Conservation (phyloP, 2,329 filamentous ascomycete genomes). For the Davidsoniella eucalypti region DNA sequence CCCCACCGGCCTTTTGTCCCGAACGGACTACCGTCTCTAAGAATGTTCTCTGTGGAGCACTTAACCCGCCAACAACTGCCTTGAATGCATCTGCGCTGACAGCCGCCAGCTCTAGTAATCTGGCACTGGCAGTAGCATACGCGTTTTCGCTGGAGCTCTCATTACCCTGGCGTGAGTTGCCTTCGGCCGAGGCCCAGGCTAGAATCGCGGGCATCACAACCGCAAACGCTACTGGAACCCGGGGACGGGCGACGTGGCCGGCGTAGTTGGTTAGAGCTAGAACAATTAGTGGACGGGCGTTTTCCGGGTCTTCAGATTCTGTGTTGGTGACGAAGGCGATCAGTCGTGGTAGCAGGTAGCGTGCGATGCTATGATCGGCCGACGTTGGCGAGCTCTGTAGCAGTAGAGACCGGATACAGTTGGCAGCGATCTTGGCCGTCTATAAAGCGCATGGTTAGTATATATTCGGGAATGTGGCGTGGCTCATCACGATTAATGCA, state of each 20-base stretch:
- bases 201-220: slow-evolving; percentile 66
- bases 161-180: not conserved
- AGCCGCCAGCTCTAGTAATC: slow-evolving; percentile 67
- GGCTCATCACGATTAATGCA: slow-evolving; percentile 15
- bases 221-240: slow-evolving; percentile 47
- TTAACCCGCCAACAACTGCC: slow-evolving; percentile 55
- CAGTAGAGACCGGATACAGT: slow-evolving; percentile 74
- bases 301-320: slow-evolving; percentile 63
- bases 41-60: slow-evolving; percentile 51
- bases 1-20: slow-evolving; percentile 27
- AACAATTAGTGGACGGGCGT: slow-evolving; percentile 51
- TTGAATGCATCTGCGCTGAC: slow-evolving; percentile 59
- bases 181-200: slow-evolving; percentile 48
- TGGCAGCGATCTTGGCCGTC: slow-evolving; percentile 78
- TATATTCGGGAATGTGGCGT: not conserved
- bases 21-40: slow-evolving; percentile 70
- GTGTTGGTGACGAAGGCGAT: slow-evolving; percentile 57
- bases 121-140: slow-evolving; percentile 57
- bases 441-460: slow-evolving; percentile 20
- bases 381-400: slow-evolving; percentile 44
- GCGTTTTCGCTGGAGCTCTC: slow-evolving; percentile 16
- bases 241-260: slow-evolving; percentile 26
- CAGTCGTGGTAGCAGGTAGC: slow-evolving; percentile 58
- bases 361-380: slow-evolving; percentile 56
- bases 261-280: slow-evolving; percentile 65